A percentile compares a stretch with the other conserved stretches of the same genome.
These are phyloP conservation scores for Malus sieversii DNA, from an alignment of 306 rosid species.

Conservation along the genomic window DNA sequence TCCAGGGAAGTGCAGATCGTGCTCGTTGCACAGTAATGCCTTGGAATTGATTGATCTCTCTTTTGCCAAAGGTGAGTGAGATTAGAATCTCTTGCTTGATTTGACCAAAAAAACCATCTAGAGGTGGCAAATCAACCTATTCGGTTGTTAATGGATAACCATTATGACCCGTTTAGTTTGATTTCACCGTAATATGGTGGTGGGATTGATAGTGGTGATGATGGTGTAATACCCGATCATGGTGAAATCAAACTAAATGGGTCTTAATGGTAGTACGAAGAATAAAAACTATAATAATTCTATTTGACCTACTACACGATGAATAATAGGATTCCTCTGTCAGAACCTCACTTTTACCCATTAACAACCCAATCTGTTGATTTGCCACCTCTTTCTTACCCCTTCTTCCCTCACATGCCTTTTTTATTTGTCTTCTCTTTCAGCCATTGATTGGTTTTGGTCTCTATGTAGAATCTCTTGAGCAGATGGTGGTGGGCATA, in stretches of 20 bases:
- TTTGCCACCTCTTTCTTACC: background rate
- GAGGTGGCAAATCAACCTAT: background rate
- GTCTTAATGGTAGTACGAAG: background rate
- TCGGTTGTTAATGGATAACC: background rate
- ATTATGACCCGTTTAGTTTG: background rate
- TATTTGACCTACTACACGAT: no score
- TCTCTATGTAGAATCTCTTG: constrained; percentile 11
- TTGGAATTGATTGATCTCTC: constrained; percentile 23
- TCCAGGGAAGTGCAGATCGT: constrained; percentile 55
- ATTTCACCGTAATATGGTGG: background rate
- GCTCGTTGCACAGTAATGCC: background rate
- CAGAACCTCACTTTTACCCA: no score
- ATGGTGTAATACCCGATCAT: background rate
- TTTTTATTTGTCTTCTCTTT: background rate
- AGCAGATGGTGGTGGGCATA: constrained; percentile 21
- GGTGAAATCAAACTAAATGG: background rate
- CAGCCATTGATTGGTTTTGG: background rate
- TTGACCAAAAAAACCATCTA: background rate
- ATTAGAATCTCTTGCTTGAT: background rate
- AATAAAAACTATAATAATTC: no score
- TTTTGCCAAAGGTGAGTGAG: constrained; percentile 6
- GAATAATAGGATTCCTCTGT: no score
- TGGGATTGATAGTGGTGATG: background rate
- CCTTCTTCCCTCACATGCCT: background rate
- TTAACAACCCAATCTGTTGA: no score